These are phyloP conservation scores for Trichoderma aggressivum DNA, from an alignment of 2,329 filamentous ascomycete genomes.

Conservation along the genomic window DNA sequence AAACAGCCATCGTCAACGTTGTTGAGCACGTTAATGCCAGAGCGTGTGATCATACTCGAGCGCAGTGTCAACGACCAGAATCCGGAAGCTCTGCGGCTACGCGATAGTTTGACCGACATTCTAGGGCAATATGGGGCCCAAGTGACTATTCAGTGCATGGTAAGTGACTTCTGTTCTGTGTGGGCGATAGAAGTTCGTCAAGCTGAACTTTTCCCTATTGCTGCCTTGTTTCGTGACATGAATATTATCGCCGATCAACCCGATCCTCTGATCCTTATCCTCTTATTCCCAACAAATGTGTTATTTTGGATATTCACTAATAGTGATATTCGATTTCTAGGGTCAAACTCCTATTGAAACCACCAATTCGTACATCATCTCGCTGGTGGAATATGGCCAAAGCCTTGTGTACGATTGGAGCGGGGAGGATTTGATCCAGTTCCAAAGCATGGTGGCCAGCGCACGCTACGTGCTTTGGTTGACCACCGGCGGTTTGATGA, in stretches of 20 bases:
- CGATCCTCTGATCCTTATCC: neutral
- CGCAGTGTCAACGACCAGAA: neutral
- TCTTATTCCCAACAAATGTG: neutral
- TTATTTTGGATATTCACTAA: neutral
- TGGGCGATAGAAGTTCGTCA: neutral
- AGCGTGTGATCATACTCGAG: neutral
- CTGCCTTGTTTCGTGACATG: neutral
- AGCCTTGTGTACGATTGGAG: neutral
- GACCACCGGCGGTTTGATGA: neutral
- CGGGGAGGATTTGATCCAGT: neutral
- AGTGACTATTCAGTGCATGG: neutral
- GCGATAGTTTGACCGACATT: neutral
- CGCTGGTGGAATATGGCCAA: neutral
- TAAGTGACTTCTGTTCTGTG: neutral
- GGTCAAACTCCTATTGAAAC: neutral
- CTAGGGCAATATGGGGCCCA: neutral
- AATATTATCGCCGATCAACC: neutral
- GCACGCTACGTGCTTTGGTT: neutral
- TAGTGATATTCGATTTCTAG: neutral
- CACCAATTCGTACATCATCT: neutral
- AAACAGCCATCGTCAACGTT: neutral
- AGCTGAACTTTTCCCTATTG: neutral
- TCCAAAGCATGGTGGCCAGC: neutral
- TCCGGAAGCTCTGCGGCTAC: neutral
- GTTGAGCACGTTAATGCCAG: neutral